Percentiles rank a stretch among this genome's conserved stretches.
These are phyloP conservation scores for Wickerhamomyces alni DNA, from an alignment of 805 yeast genomes.

Conservation along the genomic window DNA sequence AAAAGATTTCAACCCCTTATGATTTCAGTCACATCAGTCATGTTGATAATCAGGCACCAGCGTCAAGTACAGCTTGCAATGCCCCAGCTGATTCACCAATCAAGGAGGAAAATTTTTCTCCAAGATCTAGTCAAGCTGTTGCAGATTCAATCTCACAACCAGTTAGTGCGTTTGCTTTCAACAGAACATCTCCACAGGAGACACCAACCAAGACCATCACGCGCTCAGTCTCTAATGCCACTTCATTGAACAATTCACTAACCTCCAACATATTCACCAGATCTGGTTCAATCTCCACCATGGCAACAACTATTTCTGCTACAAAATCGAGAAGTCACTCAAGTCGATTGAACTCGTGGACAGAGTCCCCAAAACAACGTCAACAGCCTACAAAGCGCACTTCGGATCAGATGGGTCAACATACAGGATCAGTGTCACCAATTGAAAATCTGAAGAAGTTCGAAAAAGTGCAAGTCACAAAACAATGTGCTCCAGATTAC, in stretches of 20 bases:
- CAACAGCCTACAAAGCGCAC: neutral
- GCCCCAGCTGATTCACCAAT: too few species aligned
- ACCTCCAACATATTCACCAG: constrained; percentile 10
- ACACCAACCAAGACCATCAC: constrained; percentile 5
- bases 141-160: neutral
- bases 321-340: constrained; percentile 9
- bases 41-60: constrained; percentile 22
- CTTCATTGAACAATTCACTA: constrained; percentile 13
- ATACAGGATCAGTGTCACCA: constrained; percentile 12
- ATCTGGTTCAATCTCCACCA: constrained; percentile 20
- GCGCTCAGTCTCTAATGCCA: constrained; percentile 16
- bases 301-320: constrained; percentile 14
- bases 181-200: constrained; percentile 14
- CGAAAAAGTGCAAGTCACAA: constrained; percentile 18
- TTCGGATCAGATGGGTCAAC: neutral
- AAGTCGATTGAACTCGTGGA: constrained; percentile 4
- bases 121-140: neutral
- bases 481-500: constrained; percentile 15
- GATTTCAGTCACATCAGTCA: constrained; percentile 36
- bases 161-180: constrained; percentile 13
- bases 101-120: neutral
- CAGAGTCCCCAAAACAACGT: neutral
- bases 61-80: too few species aligned
- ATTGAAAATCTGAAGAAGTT: constrained; percentile 18
- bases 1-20: constrained; percentile 32